These are phyloP conservation scores for Kappamyces sp. DNA, from an alignment of 192 early-diverging fungal genomes.

Conservation along the genomic window DNA sequence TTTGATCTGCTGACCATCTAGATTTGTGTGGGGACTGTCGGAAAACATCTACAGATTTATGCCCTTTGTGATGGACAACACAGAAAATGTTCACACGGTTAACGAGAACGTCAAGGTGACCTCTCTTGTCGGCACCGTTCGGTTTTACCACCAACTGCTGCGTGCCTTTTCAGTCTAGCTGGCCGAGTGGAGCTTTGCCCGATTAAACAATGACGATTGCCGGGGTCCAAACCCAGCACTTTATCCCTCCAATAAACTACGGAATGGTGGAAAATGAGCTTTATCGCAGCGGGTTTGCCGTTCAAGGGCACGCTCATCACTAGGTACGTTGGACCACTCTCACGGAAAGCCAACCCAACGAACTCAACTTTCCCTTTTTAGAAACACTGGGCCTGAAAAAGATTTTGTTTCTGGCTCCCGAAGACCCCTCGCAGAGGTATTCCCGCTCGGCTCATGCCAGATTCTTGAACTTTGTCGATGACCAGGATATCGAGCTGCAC, in stretches of 20 bases:
- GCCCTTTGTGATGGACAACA: neutral
- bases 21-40: conserved; percentile 1
- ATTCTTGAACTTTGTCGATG: conserved; percentile 89
- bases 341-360: conserved; percentile 82
- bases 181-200: conserved; percentile 84
- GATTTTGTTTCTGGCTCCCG: conserved; percentile 91
- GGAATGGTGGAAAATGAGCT: conserved; percentile 96
- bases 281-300: conserved; percentile 68
- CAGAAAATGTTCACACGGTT: conserved; percentile 14
- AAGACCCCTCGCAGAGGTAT: conserved; percentile 94
- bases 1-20: too few species aligned
- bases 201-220: conserved; percentile 47
- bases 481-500: conserved; percentile 92
- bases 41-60: conserved; percentile 3
- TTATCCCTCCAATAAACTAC: conserved; percentile 83
- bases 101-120: conserved; percentile 9
- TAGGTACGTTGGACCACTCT: conserved; percentile 15
- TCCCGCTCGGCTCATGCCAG: conserved; percentile 33
- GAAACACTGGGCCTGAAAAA: conserved; percentile 92
- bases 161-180: conserved; percentile 65
- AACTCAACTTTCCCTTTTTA: conserved; percentile 98
- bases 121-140: neutral
- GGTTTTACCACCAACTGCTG: conserved; percentile 10
- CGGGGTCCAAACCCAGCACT: conserved; percentile 58
- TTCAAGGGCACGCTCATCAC: conserved; percentile 12